Evolutionary conservation across 2,329 filamentous ascomycete genomes (phyloP).

Genomic region (Dothideomycetidae sp.): DNA sequence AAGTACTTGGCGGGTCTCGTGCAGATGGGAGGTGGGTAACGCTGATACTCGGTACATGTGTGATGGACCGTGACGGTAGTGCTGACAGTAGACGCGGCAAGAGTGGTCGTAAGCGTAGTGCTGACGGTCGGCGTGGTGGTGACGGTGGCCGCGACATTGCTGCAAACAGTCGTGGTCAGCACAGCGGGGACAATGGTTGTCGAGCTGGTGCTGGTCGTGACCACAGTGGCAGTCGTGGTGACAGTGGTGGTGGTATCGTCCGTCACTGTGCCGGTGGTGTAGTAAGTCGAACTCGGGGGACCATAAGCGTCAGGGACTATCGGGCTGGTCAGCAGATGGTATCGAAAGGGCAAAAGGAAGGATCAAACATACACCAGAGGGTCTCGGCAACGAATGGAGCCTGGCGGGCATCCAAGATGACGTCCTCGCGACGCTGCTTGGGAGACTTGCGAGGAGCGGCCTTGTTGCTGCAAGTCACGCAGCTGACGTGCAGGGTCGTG

Average conservation of each 20-base stretch:
- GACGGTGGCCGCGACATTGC: background rate
- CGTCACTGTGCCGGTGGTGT: background rate
- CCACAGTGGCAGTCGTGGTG: background rate
- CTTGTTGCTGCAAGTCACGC: too few species aligned
- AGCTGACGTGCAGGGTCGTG: background rate
- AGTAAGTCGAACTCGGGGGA: background rate
- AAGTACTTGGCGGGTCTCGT: too few species aligned
- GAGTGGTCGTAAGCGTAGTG: too few species aligned
- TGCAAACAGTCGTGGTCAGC: background rate
- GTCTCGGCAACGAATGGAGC: too few species aligned
- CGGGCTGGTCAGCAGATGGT: background rate
- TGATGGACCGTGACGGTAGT: too few species aligned
- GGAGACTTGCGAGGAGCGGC: background rate
- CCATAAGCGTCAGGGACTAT: too few species aligned
- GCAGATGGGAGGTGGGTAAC: too few species aligned
- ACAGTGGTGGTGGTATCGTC: background rate
- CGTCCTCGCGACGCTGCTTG: background rate
- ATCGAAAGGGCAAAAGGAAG: background rate
- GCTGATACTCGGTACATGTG: too few species aligned
- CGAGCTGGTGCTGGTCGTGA: background rate
- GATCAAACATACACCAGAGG: too few species aligned
- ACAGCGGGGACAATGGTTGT: background rate
- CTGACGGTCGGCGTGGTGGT: background rate
- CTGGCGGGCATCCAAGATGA: background rate
- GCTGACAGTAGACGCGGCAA: too few species aligned